Evolutionary conservation across 2,329 filamentous ascomycete species (phyloP).

Genomic region (Fusarium euwallaceae): DNA sequence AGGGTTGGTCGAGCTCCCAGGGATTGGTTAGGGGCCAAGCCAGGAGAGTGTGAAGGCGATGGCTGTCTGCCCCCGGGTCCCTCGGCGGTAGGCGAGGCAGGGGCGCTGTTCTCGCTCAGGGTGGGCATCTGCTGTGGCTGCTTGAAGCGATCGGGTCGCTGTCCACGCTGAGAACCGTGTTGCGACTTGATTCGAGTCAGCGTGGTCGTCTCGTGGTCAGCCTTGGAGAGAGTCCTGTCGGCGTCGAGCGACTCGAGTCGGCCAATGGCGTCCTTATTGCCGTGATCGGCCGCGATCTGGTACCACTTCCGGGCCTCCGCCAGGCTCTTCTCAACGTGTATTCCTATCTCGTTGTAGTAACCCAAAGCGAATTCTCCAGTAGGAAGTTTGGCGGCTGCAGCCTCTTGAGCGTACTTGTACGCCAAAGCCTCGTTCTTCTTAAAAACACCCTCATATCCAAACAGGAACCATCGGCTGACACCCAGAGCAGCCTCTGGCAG

Average conservation of each 20-base stretch:
- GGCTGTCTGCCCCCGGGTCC: slow-evolving; percentile 33
- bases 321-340: slow-evolving; percentile 87
- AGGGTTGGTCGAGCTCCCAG: slow-evolving; percentile 55
- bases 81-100: slow-evolving; percentile 47
- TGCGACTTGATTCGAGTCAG: slow-evolving; percentile 88
- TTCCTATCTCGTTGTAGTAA: slow-evolving; percentile 97
- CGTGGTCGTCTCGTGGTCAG: slow-evolving; percentile 93
- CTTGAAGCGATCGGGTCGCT: slow-evolving; percentile 71
- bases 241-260: slow-evolving; percentile 87
- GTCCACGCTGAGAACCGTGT: slow-evolving; percentile 76
- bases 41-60: slow-evolving; percentile 27
- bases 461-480: slow-evolving; percentile 98
- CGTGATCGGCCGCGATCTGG: slow-evolving; percentile 86
- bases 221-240: slow-evolving; percentile 86
- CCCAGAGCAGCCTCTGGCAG: slow-evolving; percentile 95
- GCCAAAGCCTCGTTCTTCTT: slow-evolving; percentile 96
- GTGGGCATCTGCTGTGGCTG: slow-evolving; percentile 64
- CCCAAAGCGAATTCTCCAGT: slow-evolving; percentile 97
- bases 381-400: slow-evolving; percentile 82
- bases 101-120: slow-evolving; percentile 58
- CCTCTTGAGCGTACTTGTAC: slow-evolving; percentile 90
- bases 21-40: slow-evolving; percentile 51
- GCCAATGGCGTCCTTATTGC: slow-evolving; percentile 87
- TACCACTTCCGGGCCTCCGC: slow-evolving; percentile 91
- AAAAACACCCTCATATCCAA: slow-evolving; percentile 92